These are phyloP conservation scores for Lactuca sativa DNA, from an alignment of 129 eudicot species.

Conservation along the genomic window DNA sequence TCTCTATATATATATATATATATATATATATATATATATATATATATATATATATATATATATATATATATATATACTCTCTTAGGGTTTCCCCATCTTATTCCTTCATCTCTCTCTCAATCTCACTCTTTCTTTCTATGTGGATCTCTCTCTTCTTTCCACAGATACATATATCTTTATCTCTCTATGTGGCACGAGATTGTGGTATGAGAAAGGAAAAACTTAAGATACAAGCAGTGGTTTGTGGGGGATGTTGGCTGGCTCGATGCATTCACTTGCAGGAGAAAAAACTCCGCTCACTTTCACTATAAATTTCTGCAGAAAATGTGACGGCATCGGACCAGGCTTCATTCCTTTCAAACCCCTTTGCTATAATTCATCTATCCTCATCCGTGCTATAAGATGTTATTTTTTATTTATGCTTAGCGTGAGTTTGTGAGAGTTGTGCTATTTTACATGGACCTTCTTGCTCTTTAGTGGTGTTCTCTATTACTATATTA, in stretches of 20 bases:
- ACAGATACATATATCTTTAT: neutral
- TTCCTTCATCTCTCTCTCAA: neutral
- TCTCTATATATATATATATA: slow-evolving; percentile 24
- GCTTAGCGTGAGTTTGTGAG: neutral
- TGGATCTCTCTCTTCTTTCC: neutral
- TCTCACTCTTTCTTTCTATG: neutral
- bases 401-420: neutral
- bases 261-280: slow-evolving; percentile 41
- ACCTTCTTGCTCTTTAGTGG: neutral
- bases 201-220: neutral
- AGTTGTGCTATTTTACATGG: neutral
- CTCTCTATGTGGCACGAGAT: slow-evolving; percentile 7
- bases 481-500: neutral
- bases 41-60: too few species aligned
- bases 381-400: neutral
- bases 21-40: too few species aligned
- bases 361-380: slow-evolving; percentile 28
- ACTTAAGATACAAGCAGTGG: slow-evolving; percentile 14
- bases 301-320: neutral
- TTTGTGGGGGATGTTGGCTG: slow-evolving; percentile 47
- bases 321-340: slow-evolving; percentile 64
- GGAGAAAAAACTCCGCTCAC: neutral
- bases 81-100: slow-evolving; percentile 28
- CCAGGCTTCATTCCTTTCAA: slow-evolving; percentile 99
- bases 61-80: too few species aligned